These are phyloP conservation scores for Daldinia decipiens DNA, from an alignment of 495 filamentous ascomycete species.

Conservation along the genomic window DNA sequence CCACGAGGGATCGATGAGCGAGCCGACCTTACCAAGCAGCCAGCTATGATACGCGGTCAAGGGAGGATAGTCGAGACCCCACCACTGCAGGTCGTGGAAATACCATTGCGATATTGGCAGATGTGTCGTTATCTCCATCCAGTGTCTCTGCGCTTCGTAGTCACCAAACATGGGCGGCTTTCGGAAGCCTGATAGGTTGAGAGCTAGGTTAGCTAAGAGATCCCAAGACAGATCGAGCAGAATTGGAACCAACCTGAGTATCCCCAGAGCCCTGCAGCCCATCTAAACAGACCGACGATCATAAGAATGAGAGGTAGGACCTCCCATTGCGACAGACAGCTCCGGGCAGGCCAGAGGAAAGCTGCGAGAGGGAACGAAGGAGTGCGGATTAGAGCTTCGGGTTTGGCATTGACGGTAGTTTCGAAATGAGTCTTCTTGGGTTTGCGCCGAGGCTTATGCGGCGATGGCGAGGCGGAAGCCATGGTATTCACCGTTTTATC, in stretches of 20 bases:
- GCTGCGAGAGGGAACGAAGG: slow-evolving; percentile 86
- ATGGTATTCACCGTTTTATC: slow-evolving; percentile 52
- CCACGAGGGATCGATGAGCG: slow-evolving; percentile 81
- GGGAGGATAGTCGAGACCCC: slow-evolving; percentile 97
- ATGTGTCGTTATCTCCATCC: slow-evolving; percentile 96
- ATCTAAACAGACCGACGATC: slow-evolving; percentile 89
- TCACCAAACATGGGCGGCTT: slow-evolving; percentile 94
- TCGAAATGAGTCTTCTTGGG: slow-evolving; percentile 54
- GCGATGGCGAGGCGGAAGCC: slow-evolving; percentile 54
- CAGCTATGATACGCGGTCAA: slow-evolving; percentile 98
- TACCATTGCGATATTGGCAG: slow-evolving; percentile 96
- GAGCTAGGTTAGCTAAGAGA: slow-evolving; percentile 10
- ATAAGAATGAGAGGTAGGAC: slow-evolving; percentile 87
- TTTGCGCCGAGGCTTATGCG: slow-evolving; percentile 63
- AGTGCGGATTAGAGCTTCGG: slow-evolving; percentile 52
- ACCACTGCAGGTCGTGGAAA: slow-evolving; percentile 94
- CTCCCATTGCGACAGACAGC: slow-evolving; percentile 90
- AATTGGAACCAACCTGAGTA: slow-evolving; percentile 76
- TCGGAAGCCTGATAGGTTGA: slow-evolving; percentile 67
- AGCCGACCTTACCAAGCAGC: slow-evolving; percentile 87
- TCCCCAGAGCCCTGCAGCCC: slow-evolving; percentile 90
- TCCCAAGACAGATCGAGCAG: neutral
- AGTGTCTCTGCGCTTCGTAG: slow-evolving; percentile 96
- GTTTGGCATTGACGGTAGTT: slow-evolving; percentile 32
- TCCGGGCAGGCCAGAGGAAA: slow-evolving; percentile 89